These are phyloP conservation scores for Zygosaccharomyces sapae DNA, from an alignment of 1,139 yeast species.

Conservation along the genomic window DNA sequence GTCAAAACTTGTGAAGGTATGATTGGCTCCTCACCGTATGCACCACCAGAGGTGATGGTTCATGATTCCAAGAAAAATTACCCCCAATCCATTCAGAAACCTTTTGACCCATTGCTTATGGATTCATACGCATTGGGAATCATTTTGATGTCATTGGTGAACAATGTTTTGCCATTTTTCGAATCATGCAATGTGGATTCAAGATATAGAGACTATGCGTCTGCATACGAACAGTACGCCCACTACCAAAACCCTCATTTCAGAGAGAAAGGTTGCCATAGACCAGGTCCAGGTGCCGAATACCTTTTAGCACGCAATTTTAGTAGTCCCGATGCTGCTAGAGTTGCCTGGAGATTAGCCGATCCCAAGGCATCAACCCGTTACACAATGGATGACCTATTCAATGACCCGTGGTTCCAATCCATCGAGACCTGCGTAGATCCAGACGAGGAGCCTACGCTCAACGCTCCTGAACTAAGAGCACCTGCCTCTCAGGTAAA, in stretches of 20 bases:
- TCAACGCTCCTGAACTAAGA: slow-evolving; percentile 27
- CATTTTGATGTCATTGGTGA: slow-evolving; percentile 54
- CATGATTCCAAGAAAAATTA: slow-evolving; percentile 39
- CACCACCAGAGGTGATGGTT: slow-evolving; percentile 71
- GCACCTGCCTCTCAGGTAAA: slow-evolving; percentile 18
- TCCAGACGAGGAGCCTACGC: slow-evolving; percentile 19
- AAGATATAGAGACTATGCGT: slow-evolving; percentile 54
- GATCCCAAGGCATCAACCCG: slow-evolving; percentile 57
- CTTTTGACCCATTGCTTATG: slow-evolving; percentile 64
- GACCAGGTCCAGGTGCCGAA: slow-evolving; percentile 63
- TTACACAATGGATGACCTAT: slow-evolving; percentile 51
- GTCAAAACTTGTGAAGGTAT: slow-evolving; percentile 43
- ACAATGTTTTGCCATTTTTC: slow-evolving; percentile 59
- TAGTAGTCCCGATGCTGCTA: slow-evolving; percentile 54
- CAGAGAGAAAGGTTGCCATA: slow-evolving; percentile 44
- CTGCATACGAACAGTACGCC: slow-evolving; percentile 49
- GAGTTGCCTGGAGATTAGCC: slow-evolving; percentile 72
- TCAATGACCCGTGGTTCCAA: slow-evolving; percentile 63
- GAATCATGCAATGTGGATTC: slow-evolving; percentile 49
- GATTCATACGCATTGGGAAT: slow-evolving; percentile 75
- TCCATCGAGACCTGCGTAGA: slow-evolving; percentile 53
- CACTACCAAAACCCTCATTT: slow-evolving; percentile 50
- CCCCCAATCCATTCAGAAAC: slow-evolving; percentile 34
- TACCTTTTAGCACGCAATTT: slow-evolving; percentile 61
- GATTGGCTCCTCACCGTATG: slow-evolving; percentile 78